A percentile compares a stretch with the other conserved stretches of the same genome.
These are phyloP conservation scores for Talaromyces amestolkiae DNA, from an alignment of 2,329 filamentous ascomycete species.

Conservation along the genomic window DNA sequence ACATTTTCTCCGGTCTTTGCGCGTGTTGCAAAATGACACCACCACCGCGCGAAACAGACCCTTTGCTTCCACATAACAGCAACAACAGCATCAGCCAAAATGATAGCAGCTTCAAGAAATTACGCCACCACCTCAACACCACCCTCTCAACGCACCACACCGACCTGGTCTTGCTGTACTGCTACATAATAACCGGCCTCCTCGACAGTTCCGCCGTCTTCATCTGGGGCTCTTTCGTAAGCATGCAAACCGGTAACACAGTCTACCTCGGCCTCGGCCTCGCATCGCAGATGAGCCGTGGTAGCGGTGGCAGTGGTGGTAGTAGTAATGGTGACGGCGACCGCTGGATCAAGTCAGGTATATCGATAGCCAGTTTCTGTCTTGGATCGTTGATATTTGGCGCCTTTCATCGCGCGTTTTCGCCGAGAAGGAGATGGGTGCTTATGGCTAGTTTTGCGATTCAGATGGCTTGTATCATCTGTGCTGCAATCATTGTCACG, in stretches of 20 bases:
- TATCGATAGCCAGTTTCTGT: slow-evolving; percentile 69
- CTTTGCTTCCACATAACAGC: background rate
- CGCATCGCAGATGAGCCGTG: slow-evolving; percentile 25
- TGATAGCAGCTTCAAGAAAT: background rate
- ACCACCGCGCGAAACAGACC: background rate
- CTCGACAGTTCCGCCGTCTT: slow-evolving; percentile 73
- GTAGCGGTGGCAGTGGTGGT: no score
- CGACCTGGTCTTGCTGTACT: slow-evolving; percentile 67
- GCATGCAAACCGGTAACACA: slow-evolving; percentile 47
- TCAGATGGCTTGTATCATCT: slow-evolving; percentile 52
- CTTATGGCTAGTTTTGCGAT: slow-evolving; percentile 52
- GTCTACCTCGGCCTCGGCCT: slow-evolving; percentile 75
- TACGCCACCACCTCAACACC: slow-evolving; percentile 20
- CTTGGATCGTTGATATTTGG: slow-evolving; percentile 70
- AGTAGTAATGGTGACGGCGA: slow-evolving; percentile 28
- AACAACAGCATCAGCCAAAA: background rate
- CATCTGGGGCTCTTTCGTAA: slow-evolving; percentile 77
- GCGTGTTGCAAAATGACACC: background rate
- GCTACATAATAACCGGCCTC: slow-evolving; percentile 74
- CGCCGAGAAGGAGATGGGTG: slow-evolving; percentile 44
- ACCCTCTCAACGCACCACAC: slow-evolving; percentile 62
- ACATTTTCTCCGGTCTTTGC: no score
- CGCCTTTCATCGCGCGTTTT: slow-evolving; percentile 60
- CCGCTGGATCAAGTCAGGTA: slow-evolving; percentile 69
- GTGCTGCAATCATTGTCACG: slow-evolving; percentile 56